Evolutionary conservation across 163 green algal species (phyloP), one percentile per base, ranked within the genome.

Genomic region (Scenedesmus sp.): DNA sequence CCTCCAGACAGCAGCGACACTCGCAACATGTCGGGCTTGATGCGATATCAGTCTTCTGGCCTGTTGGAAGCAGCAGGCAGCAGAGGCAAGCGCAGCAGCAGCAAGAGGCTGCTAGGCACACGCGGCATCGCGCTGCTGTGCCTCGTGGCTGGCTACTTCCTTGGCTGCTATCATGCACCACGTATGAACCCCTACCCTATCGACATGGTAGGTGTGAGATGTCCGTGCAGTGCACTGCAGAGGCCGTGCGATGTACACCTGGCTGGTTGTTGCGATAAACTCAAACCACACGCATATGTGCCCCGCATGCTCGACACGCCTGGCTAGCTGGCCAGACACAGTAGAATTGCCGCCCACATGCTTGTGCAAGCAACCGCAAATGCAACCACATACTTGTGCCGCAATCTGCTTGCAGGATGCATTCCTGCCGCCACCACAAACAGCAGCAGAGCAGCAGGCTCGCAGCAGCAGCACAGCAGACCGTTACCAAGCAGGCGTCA

Each of bases 401-500:
- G 42, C 78, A 72, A 35, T 33, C 51, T 70, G n/a, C 26, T 72
- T 86, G 81, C 42, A 88, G 83, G 42, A 44, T 42, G 83, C 83
- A n/a, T 88, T 80, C 83, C 53, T 88, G 33, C 83, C 83, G 40
- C 83, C 83, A 80, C 53, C 83, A 33, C 26, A 26, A 44, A 12
- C 80, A 85, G 43, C 46, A 68, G 43, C 46, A 68, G 43, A 83
- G 73, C 46, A 37, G 2, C 13, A 73, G n/a, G 33, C 46, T 33
- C 46, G 44, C 22, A 51, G 18, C 7, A 20, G 10, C 43, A 68
- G 22, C 43, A 26, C 80, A 56, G 15, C 80, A 56, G 15, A 51
- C 30, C 30, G 24, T 18, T 16, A 76, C 5, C 35, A 78, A 76
- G 65, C 65, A 76, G 65, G 1, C 15, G 26, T 18, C 30, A 18